Conservation (phyloP, 2,329 filamentous ascomycete species). For the Verticillium dahliae region DNA sequence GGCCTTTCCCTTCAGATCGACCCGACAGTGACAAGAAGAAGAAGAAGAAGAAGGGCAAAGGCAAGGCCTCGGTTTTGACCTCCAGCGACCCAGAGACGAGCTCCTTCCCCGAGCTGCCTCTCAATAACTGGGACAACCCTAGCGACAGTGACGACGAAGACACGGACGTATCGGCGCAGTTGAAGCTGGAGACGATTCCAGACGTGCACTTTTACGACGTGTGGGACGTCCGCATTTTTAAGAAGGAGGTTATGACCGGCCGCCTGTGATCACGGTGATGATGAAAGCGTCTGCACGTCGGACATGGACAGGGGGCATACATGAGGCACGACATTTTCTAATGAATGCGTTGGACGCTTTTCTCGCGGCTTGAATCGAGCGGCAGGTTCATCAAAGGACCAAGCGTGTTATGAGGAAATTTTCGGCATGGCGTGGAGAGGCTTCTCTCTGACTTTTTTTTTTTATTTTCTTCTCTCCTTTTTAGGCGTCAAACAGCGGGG, state of each 20-base stretch:
- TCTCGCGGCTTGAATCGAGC: no score
- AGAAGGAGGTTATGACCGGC: slow-evolving; percentile 46
- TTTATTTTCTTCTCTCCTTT: no score
- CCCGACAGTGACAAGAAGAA: slow-evolving; percentile 26
- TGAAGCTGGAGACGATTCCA: slow-evolving; percentile 31
- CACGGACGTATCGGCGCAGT: slow-evolving; percentile 8
- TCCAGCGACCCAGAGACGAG: slow-evolving; percentile 4
- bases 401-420: no score
- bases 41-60: slow-evolving; percentile 23
- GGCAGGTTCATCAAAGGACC: no score
- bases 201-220: slow-evolving; percentile 36
- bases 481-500: no score
- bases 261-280: slow-evolving; percentile 23
- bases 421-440: no score
- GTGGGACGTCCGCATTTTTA: slow-evolving; percentile 47
- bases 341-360: neutral
- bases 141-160: slow-evolving; percentile 27
- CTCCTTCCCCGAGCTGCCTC: slow-evolving; percentile 19
- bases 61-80: slow-evolving; percentile 4
- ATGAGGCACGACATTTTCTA: neutral
- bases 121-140: slow-evolving; percentile 16
- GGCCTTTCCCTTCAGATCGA: slow-evolving; percentile 16
- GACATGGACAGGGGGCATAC: neutral
- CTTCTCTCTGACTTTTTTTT: no score
- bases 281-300: neutral